phyloP scores from a whole-genome alignment of 495 filamentous ascomycete species.

The Bryoglossum gracile region DNA sequence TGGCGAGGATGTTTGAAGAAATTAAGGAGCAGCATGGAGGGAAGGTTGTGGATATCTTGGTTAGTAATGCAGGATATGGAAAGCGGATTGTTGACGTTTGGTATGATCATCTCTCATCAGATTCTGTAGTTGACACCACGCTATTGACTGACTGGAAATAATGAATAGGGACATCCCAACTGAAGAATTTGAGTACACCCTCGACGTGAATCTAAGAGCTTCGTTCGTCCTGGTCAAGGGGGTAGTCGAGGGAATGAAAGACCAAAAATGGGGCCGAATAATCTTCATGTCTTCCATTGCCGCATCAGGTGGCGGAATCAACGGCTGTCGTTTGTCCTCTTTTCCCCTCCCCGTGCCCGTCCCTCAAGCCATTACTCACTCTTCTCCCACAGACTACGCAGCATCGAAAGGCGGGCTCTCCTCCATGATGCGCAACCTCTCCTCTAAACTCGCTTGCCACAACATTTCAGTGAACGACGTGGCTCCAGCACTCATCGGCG shows the following conservation, averaged over 20 bases:
- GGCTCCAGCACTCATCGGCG: slow-evolving; percentile 65
- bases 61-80: slow-evolving; percentile 44
- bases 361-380: background rate
- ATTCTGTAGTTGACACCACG: background rate
- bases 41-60: slow-evolving; percentile 5
- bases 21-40: slow-evolving; percentile 4
- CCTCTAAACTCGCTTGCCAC: slow-evolving; percentile 49
- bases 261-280: slow-evolving; percentile 57
- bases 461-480: slow-evolving; percentile 71
- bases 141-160: background rate
- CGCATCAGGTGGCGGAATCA: slow-evolving; percentile 57
- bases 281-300: slow-evolving; percentile 64
- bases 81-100: slow-evolving; percentile 42
- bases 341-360: slow-evolving; percentile 20
- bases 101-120: slow-evolving; percentile 36
- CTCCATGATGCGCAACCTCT: slow-evolving; percentile 60
- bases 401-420: slow-evolving; percentile 57
- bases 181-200: slow-evolving; percentile 60
- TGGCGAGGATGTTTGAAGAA: slow-evolving; percentile 6
- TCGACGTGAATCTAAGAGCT: slow-evolving; percentile 57
- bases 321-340: slow-evolving; percentile 45
- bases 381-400: slow-evolving; percentile 46
- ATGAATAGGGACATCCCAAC: slow-evolving; percentile 24
- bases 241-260: slow-evolving; percentile 56
- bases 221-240: slow-evolving; percentile 61